Conservation (phyloP, 2,329 filamentous ascomycete species). For the Aspergillus calidoustus region DNA sequence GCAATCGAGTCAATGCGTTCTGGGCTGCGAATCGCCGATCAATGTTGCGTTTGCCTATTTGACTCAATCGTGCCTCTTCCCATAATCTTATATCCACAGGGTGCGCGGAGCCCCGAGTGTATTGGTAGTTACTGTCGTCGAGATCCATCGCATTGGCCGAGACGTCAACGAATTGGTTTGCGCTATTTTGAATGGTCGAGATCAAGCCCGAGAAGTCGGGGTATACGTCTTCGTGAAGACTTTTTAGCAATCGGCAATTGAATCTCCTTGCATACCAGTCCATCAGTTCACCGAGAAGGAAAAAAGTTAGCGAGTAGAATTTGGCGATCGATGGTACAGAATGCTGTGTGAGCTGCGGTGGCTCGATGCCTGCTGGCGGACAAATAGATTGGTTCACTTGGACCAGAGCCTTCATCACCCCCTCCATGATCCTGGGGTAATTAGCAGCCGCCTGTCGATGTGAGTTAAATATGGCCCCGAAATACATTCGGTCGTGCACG, state of each 20-base stretch:
- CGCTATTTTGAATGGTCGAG: slow-evolving; percentile 34
- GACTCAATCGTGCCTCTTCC: slow-evolving; percentile 38
- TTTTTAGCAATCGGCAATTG: slow-evolving; percentile 41
- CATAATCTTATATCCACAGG: slow-evolving; percentile 30
- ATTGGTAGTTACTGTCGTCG: slow-evolving; percentile 28
- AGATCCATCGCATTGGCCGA: slow-evolving; percentile 30
- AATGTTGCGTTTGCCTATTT: slow-evolving; percentile 37
- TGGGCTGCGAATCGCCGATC: slow-evolving; percentile 40
- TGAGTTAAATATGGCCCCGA: slow-evolving; percentile 7
- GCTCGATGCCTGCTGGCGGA: slow-evolving; percentile 20
- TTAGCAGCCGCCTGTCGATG: slow-evolving; percentile 37
- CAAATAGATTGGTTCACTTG: slow-evolving; percentile 39
- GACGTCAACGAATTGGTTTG: slow-evolving; percentile 24
- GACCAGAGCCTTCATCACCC: slow-evolving; percentile 37
- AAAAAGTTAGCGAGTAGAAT: slow-evolving; percentile 42
- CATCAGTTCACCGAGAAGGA: slow-evolving; percentile 44
- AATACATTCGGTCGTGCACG: neutral
- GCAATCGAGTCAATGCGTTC: slow-evolving; percentile 40
- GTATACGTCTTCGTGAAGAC: slow-evolving; percentile 41
- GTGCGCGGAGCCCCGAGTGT: slow-evolving; percentile 22
- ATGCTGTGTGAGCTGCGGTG: slow-evolving; percentile 17
- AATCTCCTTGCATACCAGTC: slow-evolving; percentile 42
- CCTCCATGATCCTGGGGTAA: slow-evolving; percentile 42
- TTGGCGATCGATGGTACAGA: slow-evolving; percentile 30
- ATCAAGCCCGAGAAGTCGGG: slow-evolving; percentile 39